Evolutionary conservation across 768 basidiomycete genomes (phyloP).

Genomic region (Lyophyllum atratum): DNA sequence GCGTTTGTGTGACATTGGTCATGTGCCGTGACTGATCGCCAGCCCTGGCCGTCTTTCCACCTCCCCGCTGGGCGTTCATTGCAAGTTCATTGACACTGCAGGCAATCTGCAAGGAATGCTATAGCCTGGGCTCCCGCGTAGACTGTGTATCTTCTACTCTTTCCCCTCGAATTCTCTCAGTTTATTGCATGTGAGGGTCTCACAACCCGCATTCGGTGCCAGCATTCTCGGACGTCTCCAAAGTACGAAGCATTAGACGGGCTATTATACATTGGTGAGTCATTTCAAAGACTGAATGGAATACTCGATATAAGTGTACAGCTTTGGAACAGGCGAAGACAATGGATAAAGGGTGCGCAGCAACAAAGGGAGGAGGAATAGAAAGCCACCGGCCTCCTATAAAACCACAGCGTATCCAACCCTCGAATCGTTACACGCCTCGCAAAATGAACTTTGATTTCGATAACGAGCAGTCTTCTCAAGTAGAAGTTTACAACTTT

Average conservation of each 20-base stretch:
- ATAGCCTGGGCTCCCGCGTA: no score
- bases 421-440: not conserved
- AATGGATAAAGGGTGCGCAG: slow-evolving; percentile 3
- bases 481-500: slow-evolving; percentile 1
- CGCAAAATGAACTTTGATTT: slow-evolving; percentile 13
- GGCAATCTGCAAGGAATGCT: no score
- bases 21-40: no score
- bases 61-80: no score
- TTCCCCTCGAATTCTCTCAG: no score
- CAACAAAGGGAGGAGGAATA: slow-evolving; percentile 8
- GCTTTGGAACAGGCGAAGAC: not conserved
- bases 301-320: not conserved
- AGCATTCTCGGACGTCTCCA: not conserved
- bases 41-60: no score
- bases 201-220: no score
- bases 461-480: slow-evolving; percentile 5
- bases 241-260: not conserved
- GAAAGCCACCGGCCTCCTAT: slow-evolving; percentile 9
- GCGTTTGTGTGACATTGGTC: no score
- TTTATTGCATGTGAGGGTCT: no score
- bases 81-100: no score
- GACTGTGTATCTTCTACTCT: no score
- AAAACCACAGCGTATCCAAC: slow-evolving; percentile 4
- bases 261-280: not conserved
- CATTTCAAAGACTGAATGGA: not conserved